Evolutionary conservation across 192 early-diverging fungal genomes (phyloP), one percentile per base, ranked within the genome.

Genomic region (Fimicolochytrium jonesii): DNA sequence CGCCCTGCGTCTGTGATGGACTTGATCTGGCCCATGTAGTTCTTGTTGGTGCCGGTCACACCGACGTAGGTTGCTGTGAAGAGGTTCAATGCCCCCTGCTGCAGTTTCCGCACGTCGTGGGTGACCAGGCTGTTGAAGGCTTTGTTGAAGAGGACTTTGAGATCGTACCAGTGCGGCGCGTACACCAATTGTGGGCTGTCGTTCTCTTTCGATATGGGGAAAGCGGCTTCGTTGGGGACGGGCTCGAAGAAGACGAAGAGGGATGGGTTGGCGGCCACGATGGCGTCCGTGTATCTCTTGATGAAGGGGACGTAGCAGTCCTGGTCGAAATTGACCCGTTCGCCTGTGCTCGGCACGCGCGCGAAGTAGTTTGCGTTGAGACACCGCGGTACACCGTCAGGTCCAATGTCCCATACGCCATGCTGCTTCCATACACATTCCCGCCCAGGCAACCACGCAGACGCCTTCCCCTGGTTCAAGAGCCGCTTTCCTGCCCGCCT

Each of bases 101-200:
- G n/a, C 9, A 92, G 75, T 4, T 78, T 76, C 56, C 90, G 89
- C 6, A 92, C 90, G 59, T 92, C 90, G 67, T 90, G 88, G 7
- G 90, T 92, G 18, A 91, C 73, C 9, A 76, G 64, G 13, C 88
- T 84, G 49, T 87, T 75, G 41, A 91, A 92, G 2, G 75, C 68
- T 67, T 79, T 79, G 13, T 39, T 63, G 54, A 92, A 90, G 13
- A 92, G 57, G 17, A 85, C 80, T 52, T 91, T 85, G 17, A 91
- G 61, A 61, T 93, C 91, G 62, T 93, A 93, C 90, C 90, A 93
- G 71, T 93, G 91, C 13, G 91, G 91, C 0, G 90, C 80, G 62
- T 85, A 93, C 3, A 90, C 79, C 25, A 88, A 66, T 35, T 87
- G 79, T 4, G 77, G 58, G 32, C 85, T 61, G 34, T 50, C 50